Conservation (phyloP, 768 basidiomycete species). For the Daedaleopsis nitida region DNA sequence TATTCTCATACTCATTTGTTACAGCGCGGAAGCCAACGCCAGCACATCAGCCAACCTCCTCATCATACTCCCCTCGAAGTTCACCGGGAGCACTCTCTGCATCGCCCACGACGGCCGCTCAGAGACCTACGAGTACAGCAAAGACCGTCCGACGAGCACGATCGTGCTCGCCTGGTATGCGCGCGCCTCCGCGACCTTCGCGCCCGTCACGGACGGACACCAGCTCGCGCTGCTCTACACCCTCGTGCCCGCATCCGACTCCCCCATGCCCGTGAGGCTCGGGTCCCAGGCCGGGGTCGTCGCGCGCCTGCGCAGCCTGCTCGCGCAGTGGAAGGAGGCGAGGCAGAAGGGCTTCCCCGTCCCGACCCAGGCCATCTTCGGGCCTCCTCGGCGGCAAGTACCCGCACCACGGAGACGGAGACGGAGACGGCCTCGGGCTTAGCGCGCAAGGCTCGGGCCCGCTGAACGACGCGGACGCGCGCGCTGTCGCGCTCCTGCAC, state of each 20-base stretch:
- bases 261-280: background rate
- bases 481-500: background rate
- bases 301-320: background rate
- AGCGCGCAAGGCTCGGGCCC: no score
- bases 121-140: constrained; percentile 39
- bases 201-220: constrained; percentile 35
- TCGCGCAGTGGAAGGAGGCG: background rate
- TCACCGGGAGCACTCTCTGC: constrained; percentile 46
- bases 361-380: constrained; percentile 17
- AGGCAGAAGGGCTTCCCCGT: background rate
- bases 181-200: constrained; percentile 51
- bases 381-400: no score
- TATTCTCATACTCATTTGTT: background rate
- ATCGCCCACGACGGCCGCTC: constrained; percentile 38
- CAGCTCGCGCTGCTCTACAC: background rate
- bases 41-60: constrained; percentile 54
- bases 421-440: no score
- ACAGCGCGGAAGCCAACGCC: background rate
- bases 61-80: constrained; percentile 46
- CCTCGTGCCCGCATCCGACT: background rate
- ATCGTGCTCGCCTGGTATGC: constrained; percentile 52
- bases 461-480: background rate
- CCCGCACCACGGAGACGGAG: no score
- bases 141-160: constrained; percentile 33
- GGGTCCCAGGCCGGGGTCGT: background rate